Percentiles rank a stretch among this genome's conserved stretches.
Evolutionary conservation across 2,329 filamentous ascomycete genomes (phyloP).

Genomic region (Alternaria sp.): DNA sequence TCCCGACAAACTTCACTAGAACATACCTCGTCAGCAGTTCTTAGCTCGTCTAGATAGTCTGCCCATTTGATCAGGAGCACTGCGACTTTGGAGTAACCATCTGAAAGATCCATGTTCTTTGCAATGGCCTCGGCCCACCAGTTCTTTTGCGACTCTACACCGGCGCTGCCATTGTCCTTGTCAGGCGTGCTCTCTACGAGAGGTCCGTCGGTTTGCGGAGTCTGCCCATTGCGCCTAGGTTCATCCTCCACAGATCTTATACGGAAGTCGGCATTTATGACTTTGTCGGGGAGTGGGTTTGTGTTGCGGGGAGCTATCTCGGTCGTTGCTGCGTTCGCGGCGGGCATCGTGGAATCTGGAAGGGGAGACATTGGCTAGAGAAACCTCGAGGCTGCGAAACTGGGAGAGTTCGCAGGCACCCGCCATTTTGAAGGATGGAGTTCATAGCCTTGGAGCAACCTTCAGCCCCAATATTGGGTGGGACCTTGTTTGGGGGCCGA

Average conservation of each 20-base stretch:
- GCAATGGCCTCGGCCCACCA: constrained; percentile 44
- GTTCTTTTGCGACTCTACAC: constrained; percentile 29
- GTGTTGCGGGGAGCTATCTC: constrained; percentile 26
- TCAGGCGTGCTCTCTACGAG: constrained; percentile 1
- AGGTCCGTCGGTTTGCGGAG: constrained; percentile 7
- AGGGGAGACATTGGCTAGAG: constrained; percentile 23
- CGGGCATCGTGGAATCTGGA: constrained; percentile 9
- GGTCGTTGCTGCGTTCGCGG: constrained; percentile 28
- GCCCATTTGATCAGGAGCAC: constrained; percentile 52
- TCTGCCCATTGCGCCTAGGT: background rate
- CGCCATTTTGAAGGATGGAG: constrained; percentile 23
- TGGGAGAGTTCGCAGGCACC: constrained; percentile 28
- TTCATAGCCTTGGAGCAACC: constrained; percentile 17
- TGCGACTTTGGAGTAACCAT: constrained; percentile 47
- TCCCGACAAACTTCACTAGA: background rate
- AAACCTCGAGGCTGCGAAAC: constrained; percentile 12
- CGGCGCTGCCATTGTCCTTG: background rate
- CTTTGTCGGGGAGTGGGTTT: constrained; percentile 30
- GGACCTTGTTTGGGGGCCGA: constrained; percentile 31
- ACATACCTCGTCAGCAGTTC: constrained; percentile 41
- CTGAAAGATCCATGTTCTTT: constrained; percentile 42
- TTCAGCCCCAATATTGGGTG: constrained; percentile 43
- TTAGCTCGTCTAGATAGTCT: constrained; percentile 47
- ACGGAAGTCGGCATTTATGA: constrained; percentile 40
- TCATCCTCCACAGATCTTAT: constrained; percentile 35